Conservation (phyloP, 169 alveolate species). For the Amoebophrya sp. region DNA sequence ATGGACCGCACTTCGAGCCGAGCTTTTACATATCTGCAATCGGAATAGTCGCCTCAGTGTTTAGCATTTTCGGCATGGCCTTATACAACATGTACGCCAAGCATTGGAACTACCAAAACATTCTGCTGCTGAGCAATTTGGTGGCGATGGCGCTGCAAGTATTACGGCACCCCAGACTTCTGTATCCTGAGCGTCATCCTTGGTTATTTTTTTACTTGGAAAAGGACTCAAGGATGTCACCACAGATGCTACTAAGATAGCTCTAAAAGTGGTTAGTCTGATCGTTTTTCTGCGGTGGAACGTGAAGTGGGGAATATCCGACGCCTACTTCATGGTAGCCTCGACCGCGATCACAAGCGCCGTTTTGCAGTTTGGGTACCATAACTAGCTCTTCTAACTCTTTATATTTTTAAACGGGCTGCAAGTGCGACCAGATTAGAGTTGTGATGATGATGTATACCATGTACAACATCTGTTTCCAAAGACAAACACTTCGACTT, state of each 20-base stretch:
- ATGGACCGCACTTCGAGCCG: conserved; percentile 34
- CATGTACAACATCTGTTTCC: background rate
- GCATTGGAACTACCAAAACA: conserved; percentile 27
- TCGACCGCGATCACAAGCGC: conserved; percentile 26
- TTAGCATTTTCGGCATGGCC: conserved; percentile 24
- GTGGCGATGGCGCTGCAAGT: background rate
- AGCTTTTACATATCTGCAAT: conserved; percentile 18
- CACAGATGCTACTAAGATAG: no score
- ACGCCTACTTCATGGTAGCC: conserved; percentile 11
- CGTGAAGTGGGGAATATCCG: conserved; percentile 27
- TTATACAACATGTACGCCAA: conserved; percentile 15
- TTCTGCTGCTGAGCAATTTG: background rate
- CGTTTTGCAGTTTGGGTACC: background rate
- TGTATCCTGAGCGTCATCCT: no score
- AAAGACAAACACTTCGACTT: background rate
- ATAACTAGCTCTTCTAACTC: background rate
- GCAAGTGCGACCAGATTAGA: no score
- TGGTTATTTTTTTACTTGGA: no score
- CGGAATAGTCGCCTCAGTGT: conserved; percentile 30
- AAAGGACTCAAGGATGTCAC: no score
- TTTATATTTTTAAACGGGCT: background rate
- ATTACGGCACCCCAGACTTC: no score
- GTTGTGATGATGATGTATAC: background rate
- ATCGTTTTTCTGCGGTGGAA: conserved; percentile 29
- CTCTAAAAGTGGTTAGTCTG: background rate